Percentiles rank a stretch among this genome's conserved stretches.
phyloP scores from a whole-genome alignment of 345 rosid species.

The Limnanthes douglasii region DNA sequence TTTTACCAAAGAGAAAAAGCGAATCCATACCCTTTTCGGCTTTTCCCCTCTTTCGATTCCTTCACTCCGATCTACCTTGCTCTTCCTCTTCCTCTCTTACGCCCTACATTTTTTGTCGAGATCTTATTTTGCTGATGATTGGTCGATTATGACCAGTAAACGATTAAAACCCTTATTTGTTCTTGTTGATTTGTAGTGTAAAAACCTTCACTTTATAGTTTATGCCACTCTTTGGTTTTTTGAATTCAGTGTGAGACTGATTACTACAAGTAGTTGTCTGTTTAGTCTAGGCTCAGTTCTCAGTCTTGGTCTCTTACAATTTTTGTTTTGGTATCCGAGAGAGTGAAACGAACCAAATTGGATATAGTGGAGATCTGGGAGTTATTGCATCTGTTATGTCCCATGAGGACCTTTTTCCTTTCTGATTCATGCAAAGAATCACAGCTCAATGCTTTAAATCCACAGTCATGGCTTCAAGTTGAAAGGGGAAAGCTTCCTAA shows the following conservation, averaged over 20 bases:
- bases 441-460: constrained; percentile 69
- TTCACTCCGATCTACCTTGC: constrained; percentile 15
- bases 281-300: no score
- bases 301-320: constrained; percentile 1
- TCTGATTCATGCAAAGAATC: constrained; percentile 83
- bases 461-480: constrained; percentile 99
- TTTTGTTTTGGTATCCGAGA: constrained; percentile 10
- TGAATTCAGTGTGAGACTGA: constrained; percentile 4
- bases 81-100: constrained; percentile 5
- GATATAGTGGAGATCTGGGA: constrained; percentile 98
- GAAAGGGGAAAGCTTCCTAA: constrained; percentile 84
- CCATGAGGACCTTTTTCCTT: constrained; percentile 75
- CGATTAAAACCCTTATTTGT: constrained; percentile 7
- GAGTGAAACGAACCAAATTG: constrained; percentile 15
- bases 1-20: constrained; percentile 39
- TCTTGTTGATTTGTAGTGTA: constrained; percentile 5
- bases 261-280: no score
- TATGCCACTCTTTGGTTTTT: constrained; percentile 13
- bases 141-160: no score
- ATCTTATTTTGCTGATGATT: no score
- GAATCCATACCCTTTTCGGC: constrained; percentile 11
- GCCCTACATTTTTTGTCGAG: constrained; percentile 12
- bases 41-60: constrained; percentile 17
- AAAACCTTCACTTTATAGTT: constrained; percentile 2
- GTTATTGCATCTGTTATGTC: constrained; percentile 72